Base-by-base conservation (phyloP, 495 filamentous ascomycete species). In the Aspergillus cavernicola region DNA sequence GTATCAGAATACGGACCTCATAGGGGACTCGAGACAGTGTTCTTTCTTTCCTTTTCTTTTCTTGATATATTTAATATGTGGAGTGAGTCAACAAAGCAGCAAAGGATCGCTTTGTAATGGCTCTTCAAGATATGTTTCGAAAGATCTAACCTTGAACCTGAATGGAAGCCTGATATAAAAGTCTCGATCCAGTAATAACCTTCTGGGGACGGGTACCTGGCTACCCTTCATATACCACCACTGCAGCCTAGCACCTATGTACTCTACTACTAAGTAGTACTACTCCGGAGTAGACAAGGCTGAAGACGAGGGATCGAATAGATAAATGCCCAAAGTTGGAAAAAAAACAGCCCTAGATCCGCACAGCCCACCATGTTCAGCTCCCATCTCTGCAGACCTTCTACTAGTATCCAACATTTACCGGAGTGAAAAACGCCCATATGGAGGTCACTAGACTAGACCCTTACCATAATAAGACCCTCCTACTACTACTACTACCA, bases 171-270 rank as follows among this genome's bases (percentile, higher is more conserved):
- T n/a, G n/a, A n/a, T n/a, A n/a, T n/a, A n/a, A n/a, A n/a, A n/a
- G n/a, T n/a, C n/a, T n/a, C n/a, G 28, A 35, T 15, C 42, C 35
- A 38, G 52, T 47, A 28, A 47, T 37, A 22, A 37, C 40, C 19
- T 19, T 19, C 6, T 16, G 29, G 20, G 31, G 19, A 39, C 42
- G 42, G 42, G 52, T 54, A 54, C 52, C 52, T 54, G 52, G 42
- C 52, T 54, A 45, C 40, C 40, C 19, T n/a, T 38, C 42, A 47
- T 47, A 39, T 47, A 54, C 42, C 9, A 39, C 33, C 51, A 53
- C 43, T 39, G 52, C 26, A 54, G 52, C 52, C 52, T 54, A 54
- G 24, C 32, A 38, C 32, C 12, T 16, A 6, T 32, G n/a, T 3
- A 50, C 26, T 24, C n/a, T 19, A 16, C 39, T 24, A n/a, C n/a